Conservation (phyloP, 768 basidiomycete genomes). For the Fomitopsis pulvina region DNA sequence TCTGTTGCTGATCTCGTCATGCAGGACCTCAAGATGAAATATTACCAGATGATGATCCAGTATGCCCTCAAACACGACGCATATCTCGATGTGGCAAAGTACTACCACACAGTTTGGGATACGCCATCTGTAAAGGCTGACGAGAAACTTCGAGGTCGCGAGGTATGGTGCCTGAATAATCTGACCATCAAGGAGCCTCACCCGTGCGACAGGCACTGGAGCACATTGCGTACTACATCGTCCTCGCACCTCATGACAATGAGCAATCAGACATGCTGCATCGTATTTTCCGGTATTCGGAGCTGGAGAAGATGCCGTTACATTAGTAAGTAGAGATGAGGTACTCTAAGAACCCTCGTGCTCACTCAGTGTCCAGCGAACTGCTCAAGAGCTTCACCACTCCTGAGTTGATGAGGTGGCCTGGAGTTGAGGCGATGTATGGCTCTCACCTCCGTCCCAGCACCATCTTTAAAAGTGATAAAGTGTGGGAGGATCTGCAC, state of each 20-base stretch:
- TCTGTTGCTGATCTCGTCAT: conserved; percentile 1
- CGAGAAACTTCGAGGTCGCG: conserved; percentile 56
- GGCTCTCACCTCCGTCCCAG: conserved; percentile 78
- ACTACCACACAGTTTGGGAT: conserved; percentile 96
- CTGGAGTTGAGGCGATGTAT: conserved; percentile 84
- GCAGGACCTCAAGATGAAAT: conserved; percentile 93
- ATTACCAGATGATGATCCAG: conserved; percentile 95
- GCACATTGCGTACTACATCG: conserved; percentile 90
- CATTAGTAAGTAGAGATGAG: conserved; percentile 57
- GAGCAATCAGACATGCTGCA: conserved; percentile 97
- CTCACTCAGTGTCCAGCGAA: conserved; percentile 44
- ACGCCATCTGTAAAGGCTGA: conserved; percentile 92
- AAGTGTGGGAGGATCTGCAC: conserved; percentile 93
- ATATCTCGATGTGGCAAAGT: conserved; percentile 91
- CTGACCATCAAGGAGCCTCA: conserved; percentile 2
- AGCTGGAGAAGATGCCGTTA: conserved; percentile 71
- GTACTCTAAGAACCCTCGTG: not conserved
- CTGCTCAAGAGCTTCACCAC: conserved; percentile 93
- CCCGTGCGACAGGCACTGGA: conserved; percentile 68
- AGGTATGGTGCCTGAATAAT: conserved; percentile 36
- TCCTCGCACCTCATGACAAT: conserved; percentile 91
- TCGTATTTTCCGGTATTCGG: conserved; percentile 74
- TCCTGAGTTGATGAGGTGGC: conserved; percentile 94
- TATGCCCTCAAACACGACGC: conserved; percentile 78
- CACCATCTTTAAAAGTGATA: conserved; percentile 69